phyloP scores from a whole-genome alignment of 192 early-diverging fungal species.

The Mortierella claussenii region DNA sequence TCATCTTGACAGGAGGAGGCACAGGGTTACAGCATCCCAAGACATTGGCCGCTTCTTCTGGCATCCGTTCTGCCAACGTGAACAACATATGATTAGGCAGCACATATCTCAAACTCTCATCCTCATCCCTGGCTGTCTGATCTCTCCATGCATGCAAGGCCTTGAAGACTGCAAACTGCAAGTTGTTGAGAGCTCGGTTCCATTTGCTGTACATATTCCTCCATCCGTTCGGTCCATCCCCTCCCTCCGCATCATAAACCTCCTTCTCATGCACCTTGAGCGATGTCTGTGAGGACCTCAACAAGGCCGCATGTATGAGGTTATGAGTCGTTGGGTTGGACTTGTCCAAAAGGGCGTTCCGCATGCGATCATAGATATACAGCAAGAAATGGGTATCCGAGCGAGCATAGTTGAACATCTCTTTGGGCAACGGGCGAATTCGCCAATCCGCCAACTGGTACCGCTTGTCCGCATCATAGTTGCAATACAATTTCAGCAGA shows the following conservation, averaged over 20 bases:
- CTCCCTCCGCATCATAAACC: conserved; percentile 82
- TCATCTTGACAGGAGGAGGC: conserved; percentile 87
- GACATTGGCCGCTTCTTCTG: conserved; percentile 72
- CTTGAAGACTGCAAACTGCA: conserved; percentile 82
- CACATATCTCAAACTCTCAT: conserved; percentile 91
- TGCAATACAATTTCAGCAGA: conserved; percentile 82
- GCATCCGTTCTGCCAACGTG: conserved; percentile 76
- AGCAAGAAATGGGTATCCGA: conserved; percentile 96
- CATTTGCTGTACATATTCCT: conserved; percentile 70
- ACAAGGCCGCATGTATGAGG: conserved; percentile 68
- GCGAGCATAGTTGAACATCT: conserved; percentile 94
- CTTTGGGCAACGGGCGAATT: conserved; percentile 89
- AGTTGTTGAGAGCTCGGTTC: conserved; percentile 60
- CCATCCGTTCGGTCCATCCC: conserved; percentile 87
- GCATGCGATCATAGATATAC: conserved; percentile 94
- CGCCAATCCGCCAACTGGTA: conserved; percentile 99
- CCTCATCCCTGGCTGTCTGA: conserved; percentile 88
- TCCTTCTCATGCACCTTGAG: conserved; percentile 83
- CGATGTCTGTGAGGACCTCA: conserved; percentile 76
- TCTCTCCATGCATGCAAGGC: conserved; percentile 96
- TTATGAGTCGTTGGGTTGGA: conserved; percentile 74
- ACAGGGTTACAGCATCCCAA: conserved; percentile 80
- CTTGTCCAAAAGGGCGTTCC: conserved; percentile 78
- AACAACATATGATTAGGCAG: conserved; percentile 93
- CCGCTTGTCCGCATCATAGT: conserved; percentile 87